Percentiles rank a stretch among this genome's conserved stretches.
phyloP scores from a whole-genome alignment of 306 rosid genomes.

The Cucumis cinereus region DNA sequence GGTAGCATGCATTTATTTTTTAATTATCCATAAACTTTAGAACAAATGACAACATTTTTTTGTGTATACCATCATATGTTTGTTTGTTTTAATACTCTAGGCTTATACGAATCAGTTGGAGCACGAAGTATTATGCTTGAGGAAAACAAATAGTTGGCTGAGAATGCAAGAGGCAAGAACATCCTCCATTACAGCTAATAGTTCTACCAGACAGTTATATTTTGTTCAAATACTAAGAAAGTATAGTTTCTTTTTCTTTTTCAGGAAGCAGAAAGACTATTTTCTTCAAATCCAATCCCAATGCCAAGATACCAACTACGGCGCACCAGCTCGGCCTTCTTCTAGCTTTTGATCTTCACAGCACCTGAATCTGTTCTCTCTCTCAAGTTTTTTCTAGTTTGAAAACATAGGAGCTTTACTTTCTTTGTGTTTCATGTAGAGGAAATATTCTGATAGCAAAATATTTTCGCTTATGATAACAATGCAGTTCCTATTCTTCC shows the following conservation, averaged over 20 bases:
- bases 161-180: conserved; percentile 29
- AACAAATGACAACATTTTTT: neutral
- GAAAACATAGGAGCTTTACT: neutral
- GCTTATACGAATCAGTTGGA: conserved; percentile 35
- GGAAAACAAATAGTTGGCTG: conserved; percentile 22
- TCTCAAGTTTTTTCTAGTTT: neutral
- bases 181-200: neutral
- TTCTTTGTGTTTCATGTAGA: neutral
- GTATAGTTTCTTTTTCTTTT: neutral
- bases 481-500: neutral
- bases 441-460: neutral
- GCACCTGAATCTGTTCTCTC: neutral
- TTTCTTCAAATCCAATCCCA: conserved; percentile 12
- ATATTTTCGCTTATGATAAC: neutral
- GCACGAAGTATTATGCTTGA: conserved; percentile 16
- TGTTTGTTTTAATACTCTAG: conserved; percentile 13
- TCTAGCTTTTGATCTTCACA: neutral
- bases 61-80: neutral
- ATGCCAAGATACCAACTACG: conserved; percentile 15
- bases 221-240: neutral
- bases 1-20: neutral
- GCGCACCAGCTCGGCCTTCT: conserved; percentile 13
- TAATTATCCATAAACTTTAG: neutral
- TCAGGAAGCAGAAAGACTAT: conserved; percentile 27
- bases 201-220: neutral